phyloP scores from a whole-genome alignment of 179 eudicot genomes.

The Pouteria campechiana region DNA sequence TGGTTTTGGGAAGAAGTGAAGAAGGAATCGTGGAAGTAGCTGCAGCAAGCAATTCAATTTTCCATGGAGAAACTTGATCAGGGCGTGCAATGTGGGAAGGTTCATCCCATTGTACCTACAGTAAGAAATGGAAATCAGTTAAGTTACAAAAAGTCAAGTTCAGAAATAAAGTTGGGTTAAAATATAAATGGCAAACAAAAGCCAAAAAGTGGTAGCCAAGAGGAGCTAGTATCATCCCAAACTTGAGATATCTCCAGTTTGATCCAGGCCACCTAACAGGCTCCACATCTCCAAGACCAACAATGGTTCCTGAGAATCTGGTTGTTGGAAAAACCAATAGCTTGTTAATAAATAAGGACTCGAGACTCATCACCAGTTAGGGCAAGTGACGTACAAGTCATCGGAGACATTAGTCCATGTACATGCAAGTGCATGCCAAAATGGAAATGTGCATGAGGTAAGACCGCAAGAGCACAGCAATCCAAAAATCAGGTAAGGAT shows the following conservation, averaged over 20 bases:
- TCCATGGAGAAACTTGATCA: constrained; percentile 17
- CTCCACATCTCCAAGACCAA: constrained; percentile 6
- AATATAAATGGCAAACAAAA: too few species aligned
- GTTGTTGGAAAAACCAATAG: constrained; percentile 2
- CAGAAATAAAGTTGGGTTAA: too few species aligned
- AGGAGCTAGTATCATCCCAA: constrained; percentile 1
- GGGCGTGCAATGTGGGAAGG: neutral
- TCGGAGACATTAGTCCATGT: too few species aligned
- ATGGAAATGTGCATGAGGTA: too few species aligned
- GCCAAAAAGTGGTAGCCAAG: neutral
- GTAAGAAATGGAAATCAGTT: neutral
- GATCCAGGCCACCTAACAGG: constrained; percentile 8
- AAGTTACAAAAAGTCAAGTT: too few species aligned
- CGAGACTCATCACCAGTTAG: too few species aligned
- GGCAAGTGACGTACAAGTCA: too few species aligned
- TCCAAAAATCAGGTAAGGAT: too few species aligned
- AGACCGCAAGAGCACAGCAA: too few species aligned
- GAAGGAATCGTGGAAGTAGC: neutral
- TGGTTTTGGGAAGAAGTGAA: neutral
- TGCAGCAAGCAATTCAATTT: constrained; percentile 3
- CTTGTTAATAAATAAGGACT: too few species aligned
- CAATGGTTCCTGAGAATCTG: constrained; percentile 14
- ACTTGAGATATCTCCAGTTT: constrained; percentile 13
- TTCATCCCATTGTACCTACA: constrained; percentile 13
- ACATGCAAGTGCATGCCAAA: too few species aligned